phyloP scores from a whole-genome alignment of 2,329 filamentous ascomycete genomes.

The Aspergillus eucalypticola region DNA sequence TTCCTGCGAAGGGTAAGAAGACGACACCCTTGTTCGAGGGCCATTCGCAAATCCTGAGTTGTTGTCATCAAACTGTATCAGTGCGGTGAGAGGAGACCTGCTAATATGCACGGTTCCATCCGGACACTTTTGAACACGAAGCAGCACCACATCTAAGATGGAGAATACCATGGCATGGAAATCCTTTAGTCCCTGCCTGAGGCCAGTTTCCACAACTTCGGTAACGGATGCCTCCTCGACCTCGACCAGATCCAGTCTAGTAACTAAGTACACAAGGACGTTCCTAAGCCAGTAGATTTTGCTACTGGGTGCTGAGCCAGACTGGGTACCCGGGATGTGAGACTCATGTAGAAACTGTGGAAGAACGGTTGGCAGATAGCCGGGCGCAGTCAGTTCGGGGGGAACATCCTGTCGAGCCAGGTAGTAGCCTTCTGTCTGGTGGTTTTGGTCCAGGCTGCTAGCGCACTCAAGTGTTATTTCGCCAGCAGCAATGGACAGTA shows the following conservation, averaged over 20 bases:
- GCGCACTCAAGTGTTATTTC: conserved; percentile 13
- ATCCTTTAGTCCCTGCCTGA: conserved; percentile 10
- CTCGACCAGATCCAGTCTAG: conserved; percentile 17
- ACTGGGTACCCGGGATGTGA: conserved; percentile 15
- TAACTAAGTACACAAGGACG: conserved; percentile 16
- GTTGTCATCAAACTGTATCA: conserved; percentile 17
- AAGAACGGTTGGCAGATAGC: conserved; percentile 9
- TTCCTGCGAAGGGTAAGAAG: neutral
- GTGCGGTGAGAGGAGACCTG: conserved; percentile 14
- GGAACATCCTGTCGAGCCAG: conserved; percentile 4
- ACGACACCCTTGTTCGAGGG: conserved; percentile 9
- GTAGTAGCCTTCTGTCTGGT: conserved; percentile 18
- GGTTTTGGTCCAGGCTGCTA: conserved; percentile 9
- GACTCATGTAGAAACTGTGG: conserved; percentile 18
- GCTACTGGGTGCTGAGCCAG: conserved; percentile 20
- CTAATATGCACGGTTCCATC: conserved; percentile 7
- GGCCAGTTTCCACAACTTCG: conserved; percentile 15
- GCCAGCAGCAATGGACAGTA: conserved; percentile 22
- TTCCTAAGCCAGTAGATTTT: conserved; percentile 19
- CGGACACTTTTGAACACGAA: conserved; percentile 12
- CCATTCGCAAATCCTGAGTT: conserved; percentile 11
- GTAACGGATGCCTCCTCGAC: conserved; percentile 19
- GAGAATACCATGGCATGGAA: conserved; percentile 24
- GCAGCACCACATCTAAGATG: conserved; percentile 18
- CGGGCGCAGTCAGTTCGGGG: neutral